Percentiles rank a stretch among this genome's conserved stretches.
phyloP scores from a whole-genome alignment of 1,284 basidiomycete genomes.

The Ustilago trichophora region DNA sequence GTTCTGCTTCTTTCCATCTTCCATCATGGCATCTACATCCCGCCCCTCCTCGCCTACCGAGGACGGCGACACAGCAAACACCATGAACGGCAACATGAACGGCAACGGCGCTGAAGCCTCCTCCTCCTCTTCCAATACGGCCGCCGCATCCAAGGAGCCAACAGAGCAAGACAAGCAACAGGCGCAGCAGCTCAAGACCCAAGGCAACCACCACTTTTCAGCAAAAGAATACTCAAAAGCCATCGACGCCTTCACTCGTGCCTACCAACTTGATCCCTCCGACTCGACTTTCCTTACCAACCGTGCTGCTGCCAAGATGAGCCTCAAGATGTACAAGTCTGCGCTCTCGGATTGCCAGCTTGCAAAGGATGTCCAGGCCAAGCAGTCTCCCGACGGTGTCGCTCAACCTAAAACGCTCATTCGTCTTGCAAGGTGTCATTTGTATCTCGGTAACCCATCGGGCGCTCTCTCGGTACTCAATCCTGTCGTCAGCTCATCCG shows the following conservation, averaged over 20 bases:
- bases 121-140: background rate
- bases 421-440: slow-evolving; percentile 57
- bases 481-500: slow-evolving; percentile 12
- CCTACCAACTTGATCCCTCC: slow-evolving; percentile 72
- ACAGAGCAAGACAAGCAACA: slow-evolving; percentile 20
- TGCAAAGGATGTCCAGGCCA: slow-evolving; percentile 74
- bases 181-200: slow-evolving; percentile 60
- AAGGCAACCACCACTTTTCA: slow-evolving; percentile 63
- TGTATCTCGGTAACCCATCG: slow-evolving; percentile 53
- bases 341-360: slow-evolving; percentile 82
- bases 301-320: slow-evolving; percentile 85
- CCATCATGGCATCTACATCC: slow-evolving; percentile 22
- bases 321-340: slow-evolving; percentile 76
- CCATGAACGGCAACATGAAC: slow-evolving; percentile 7
- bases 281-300: slow-evolving; percentile 84
- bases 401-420: slow-evolving; percentile 56
- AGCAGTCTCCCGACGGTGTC: slow-evolving; percentile 21
- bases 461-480: slow-evolving; percentile 39
- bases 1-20: too few relatives aligned
- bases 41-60: slow-evolving; percentile 12
- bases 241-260: slow-evolving; percentile 57
- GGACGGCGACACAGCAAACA: background rate
- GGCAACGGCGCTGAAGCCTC: background rate
- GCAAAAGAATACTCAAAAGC: slow-evolving; percentile 60
- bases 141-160: slow-evolving; percentile 8